phyloP scores from a whole-genome alignment of 495 filamentous ascomycete species.

The Xylaria castorea region DNA sequence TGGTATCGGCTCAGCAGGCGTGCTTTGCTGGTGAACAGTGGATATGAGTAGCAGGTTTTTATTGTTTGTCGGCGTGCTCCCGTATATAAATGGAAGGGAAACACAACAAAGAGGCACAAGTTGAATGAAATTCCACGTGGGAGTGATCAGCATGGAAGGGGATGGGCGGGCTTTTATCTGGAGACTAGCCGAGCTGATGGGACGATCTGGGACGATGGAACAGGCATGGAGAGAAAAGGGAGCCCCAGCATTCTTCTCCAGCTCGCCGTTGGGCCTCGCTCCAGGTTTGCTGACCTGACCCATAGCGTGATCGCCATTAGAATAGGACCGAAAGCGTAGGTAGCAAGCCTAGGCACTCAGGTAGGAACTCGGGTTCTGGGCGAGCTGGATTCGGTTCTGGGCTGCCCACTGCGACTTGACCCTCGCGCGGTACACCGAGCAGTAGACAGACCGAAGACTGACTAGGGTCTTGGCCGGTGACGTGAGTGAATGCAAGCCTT shows the following conservation, averaged over 20 bases:
- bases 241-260: constrained; percentile 16
- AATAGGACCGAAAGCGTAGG: constrained; percentile 22
- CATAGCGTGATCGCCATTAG: constrained; percentile 4
- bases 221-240: neutral
- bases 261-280: neutral
- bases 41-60: neutral
- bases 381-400: neutral
- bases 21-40: neutral
- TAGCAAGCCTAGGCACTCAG: neutral
- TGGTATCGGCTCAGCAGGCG: neutral
- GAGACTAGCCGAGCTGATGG: neutral
- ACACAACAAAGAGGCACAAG: neutral
- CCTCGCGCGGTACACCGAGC: neutral
- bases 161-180: constrained; percentile 20
- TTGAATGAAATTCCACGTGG: constrained; percentile 20
- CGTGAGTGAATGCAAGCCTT: constrained; percentile 11
- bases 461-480: constrained; percentile 7
- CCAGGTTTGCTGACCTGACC: constrained; percentile 10
- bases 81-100: neutral
- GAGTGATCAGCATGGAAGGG: constrained; percentile 10
- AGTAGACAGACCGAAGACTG: neutral
- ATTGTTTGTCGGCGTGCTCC: neutral
- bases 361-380: no score
- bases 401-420: constrained; percentile 6
- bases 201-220: neutral